phyloP scores from a whole-genome alignment of 495 filamentous ascomycete genomes.

The Neurospora sp. region DNA sequence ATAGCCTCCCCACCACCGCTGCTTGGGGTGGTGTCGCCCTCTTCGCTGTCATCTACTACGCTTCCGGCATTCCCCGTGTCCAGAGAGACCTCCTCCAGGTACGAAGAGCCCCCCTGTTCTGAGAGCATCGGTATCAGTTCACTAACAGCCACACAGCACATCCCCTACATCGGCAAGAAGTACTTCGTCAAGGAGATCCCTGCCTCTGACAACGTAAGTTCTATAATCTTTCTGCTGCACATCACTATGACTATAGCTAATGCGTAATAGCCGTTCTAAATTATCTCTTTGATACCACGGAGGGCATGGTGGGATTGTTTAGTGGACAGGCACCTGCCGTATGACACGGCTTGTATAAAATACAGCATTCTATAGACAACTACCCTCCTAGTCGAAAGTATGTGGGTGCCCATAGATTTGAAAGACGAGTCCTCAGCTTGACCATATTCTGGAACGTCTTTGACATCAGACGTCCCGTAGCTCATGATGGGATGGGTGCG shows the following conservation, averaged over 20 bases:
- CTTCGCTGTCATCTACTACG: slow-evolving; percentile 48
- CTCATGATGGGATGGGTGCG: background rate
- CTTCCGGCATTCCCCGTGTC: slow-evolving; percentile 48
- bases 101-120: background rate
- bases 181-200: slow-evolving; percentile 42
- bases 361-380: slow-evolving; percentile 10
- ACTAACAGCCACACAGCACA: slow-evolving; percentile 31
- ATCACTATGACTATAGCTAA: slow-evolving; percentile 5
- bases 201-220: slow-evolving; percentile 48
- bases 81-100: slow-evolving; percentile 43
- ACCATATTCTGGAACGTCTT: background rate
- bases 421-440: background rate
- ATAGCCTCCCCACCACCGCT: background rate
- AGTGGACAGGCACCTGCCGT: background rate
- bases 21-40: slow-evolving; percentile 46
- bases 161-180: slow-evolving; percentile 37
- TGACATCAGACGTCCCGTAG: background rate
- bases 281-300: background rate
- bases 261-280: slow-evolving; percentile 35
- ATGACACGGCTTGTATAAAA: slow-evolving; percentile 14
- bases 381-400: background rate
- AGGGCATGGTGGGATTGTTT: background rate
- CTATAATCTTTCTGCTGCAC: background rate
- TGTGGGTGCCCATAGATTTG: background rate
- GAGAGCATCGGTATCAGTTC: background rate